phyloP scores from a whole-genome alignment of 2,329 filamentous ascomycete genomes.

The Fusarium pseudocircinatum region DNA sequence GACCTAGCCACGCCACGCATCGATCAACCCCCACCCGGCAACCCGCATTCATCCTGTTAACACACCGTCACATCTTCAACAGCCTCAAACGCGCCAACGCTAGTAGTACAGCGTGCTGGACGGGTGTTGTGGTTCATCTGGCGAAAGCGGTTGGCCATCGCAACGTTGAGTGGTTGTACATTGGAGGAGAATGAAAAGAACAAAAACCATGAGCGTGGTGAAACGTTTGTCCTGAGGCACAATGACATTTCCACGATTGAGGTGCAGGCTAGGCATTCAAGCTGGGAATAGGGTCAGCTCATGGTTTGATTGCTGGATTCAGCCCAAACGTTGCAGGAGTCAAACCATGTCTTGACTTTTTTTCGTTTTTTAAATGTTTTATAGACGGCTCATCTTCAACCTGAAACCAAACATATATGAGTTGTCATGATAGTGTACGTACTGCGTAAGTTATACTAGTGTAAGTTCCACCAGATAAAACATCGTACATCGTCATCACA shows the following conservation, averaged over 20 bases:
- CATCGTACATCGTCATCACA: neutral
- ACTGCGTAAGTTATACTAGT: neutral
- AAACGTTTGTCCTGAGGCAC: constrained; percentile 22
- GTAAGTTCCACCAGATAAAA: neutral
- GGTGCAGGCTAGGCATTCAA: neutral
- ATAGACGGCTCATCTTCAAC: constrained; percentile 4
- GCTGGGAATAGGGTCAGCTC: constrained; percentile 3
- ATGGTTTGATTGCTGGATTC: neutral
- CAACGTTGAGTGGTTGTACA: constrained; percentile 8
- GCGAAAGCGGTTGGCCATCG: neutral
- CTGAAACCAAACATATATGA: constrained; percentile 16
- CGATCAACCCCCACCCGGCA: constrained; percentile 16
- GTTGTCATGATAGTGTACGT: constrained; percentile 8
- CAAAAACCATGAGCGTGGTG: constrained; percentile 20
- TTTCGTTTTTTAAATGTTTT: neutral
- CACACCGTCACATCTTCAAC: constrained; percentile 25
- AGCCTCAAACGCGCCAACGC: constrained; percentile 27
- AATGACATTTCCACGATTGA: constrained; percentile 3
- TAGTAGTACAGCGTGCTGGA: constrained; percentile 20
- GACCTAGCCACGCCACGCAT: constrained; percentile 1
- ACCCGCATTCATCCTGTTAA: constrained; percentile 6
- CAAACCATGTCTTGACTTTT: neutral
- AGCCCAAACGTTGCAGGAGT: neutral
- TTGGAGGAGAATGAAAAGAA: constrained; percentile 13
- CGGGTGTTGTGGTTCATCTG: neutral